Evolutionary conservation across 2,329 filamentous ascomycete species (phyloP).

Genomic region (Esteya vermicola): DNA sequence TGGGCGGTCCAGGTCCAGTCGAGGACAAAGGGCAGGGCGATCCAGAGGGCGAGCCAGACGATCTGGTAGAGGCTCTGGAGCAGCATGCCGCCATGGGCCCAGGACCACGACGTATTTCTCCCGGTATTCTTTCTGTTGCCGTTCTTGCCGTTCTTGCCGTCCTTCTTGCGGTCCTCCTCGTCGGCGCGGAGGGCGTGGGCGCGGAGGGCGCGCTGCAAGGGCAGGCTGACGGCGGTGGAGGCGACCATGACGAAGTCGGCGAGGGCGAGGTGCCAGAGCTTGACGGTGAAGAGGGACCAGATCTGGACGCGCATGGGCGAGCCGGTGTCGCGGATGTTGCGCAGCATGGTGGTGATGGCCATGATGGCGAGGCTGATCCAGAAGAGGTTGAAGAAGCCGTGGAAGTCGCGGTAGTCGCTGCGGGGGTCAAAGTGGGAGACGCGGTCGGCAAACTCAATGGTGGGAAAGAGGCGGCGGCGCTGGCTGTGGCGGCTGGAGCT

Average conservation of each 20-base stretch:
- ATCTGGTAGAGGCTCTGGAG: conserved; percentile 74
- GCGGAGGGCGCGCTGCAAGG: conserved; percentile 56
- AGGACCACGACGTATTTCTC: conserved; percentile 51
- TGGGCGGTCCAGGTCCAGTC: conserved; percentile 96
- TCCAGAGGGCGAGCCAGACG: conserved; percentile 70
- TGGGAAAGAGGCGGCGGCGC: conserved; percentile 76
- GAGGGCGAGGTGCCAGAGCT: conserved; percentile 73
- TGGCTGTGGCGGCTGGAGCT: conserved; percentile 23
- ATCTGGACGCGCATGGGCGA: conserved; percentile 74
- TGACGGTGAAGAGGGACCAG: conserved; percentile 76
- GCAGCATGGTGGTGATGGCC: conserved; percentile 85
- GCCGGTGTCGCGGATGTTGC: conserved; percentile 89
- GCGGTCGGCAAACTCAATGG: conserved; percentile 77
- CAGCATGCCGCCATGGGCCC: conserved; percentile 63
- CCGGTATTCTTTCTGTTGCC: too few species aligned
- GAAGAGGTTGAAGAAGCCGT: conserved; percentile 95
- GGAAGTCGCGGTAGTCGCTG: conserved; percentile 86
- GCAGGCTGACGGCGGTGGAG: conserved; percentile 57
- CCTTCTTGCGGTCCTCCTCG: too few species aligned
- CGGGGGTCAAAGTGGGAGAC: conserved; percentile 91
- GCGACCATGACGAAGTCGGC: conserved; percentile 77
- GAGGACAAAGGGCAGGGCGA: conserved; percentile 68
- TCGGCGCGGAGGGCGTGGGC: conserved; percentile 18
- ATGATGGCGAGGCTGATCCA: conserved; percentile 96
- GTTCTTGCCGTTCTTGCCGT: too few species aligned